Percentiles rank a stretch among this genome's conserved stretches.
phyloP scores from a whole-genome alignment of 805 yeast species.

The Wickerhamomyces pijperi region DNA sequence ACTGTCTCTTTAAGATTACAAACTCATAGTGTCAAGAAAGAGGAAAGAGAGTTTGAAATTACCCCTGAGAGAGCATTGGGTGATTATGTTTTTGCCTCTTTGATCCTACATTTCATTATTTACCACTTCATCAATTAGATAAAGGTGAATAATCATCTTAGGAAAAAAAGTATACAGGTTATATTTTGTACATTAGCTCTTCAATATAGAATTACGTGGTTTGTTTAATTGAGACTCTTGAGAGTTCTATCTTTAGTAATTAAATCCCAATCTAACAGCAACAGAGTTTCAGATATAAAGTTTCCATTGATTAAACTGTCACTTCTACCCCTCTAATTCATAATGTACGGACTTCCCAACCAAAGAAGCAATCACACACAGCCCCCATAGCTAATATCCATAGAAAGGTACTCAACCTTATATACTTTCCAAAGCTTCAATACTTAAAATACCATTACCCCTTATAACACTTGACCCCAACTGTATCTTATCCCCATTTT shows the following conservation, averaged over 20 bases:
- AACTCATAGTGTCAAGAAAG: constrained; percentile 23
- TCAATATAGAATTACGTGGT: too few species aligned
- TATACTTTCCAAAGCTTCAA: constrained; percentile 33
- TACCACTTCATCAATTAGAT: constrained; percentile 78
- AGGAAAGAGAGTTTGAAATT: constrained; percentile 29
- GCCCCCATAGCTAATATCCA: background rate
- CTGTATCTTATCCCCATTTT: constrained; percentile 33
- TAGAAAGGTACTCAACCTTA: background rate
- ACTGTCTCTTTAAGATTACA: constrained; percentile 78
- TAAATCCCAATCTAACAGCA: too few species aligned
- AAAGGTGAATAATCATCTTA: background rate
- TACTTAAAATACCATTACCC: constrained; percentile 67
- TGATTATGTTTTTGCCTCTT: constrained; percentile 79
- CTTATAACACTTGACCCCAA: constrained; percentile 66
- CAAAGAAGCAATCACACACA: background rate
- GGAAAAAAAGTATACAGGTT: background rate
- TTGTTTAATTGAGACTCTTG: too few species aligned
- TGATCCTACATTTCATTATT: constrained; percentile 79
- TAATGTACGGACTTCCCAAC: too few species aligned
- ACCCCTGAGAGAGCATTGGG: constrained; percentile 64
- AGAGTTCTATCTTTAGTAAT: too few species aligned
- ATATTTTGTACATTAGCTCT: background rate
- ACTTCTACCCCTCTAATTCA: too few species aligned
- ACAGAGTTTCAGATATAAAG: too few species aligned
- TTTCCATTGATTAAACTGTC: too few species aligned